Evolutionary conservation across 2,329 filamentous ascomycete genomes (phyloP).

Genomic region (Diaporthe capsici): DNA sequence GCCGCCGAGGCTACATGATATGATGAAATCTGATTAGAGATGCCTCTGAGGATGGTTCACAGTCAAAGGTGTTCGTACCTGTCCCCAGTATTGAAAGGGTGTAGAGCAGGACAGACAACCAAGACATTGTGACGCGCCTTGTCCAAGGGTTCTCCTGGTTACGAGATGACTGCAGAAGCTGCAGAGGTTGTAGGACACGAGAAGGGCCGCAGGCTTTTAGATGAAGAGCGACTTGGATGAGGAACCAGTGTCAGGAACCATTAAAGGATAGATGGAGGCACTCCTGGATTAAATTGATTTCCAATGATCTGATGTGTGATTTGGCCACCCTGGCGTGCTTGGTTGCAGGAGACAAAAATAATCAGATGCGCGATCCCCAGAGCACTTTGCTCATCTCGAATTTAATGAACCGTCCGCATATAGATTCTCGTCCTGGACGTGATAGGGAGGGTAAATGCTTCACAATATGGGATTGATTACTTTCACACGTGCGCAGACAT

Average conservation of each 20-base stretch:
- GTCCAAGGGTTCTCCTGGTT: constrained; percentile 1
- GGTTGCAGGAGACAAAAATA: not conserved
- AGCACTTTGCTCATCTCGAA: not conserved
- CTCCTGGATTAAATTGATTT: constrained; percentile 27
- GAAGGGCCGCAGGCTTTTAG: constrained; percentile 22
- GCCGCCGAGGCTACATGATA: not conserved
- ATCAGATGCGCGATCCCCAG: not conserved
- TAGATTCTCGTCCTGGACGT: not conserved
- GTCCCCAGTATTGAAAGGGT: constrained; percentile 8
- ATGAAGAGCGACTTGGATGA: constrained; percentile 28
- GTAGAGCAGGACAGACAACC: not conserved
- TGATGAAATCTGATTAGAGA: not conserved
- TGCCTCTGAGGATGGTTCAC: not conserved
- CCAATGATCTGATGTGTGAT: constrained; percentile 16
- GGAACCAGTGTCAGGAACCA: constrained; percentile 19
- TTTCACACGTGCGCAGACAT: not conserved
- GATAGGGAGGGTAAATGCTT: constrained; percentile 31
- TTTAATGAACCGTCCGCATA: not conserved
- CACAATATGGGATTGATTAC: constrained; percentile 7
- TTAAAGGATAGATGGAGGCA: constrained; percentile 25
- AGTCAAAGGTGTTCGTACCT: not conserved
- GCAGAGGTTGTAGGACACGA: constrained; percentile 32
- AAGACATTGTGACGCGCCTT: constrained; percentile 1
- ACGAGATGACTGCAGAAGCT: not conserved
- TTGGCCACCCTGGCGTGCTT: not conserved